Conservation (phyloP, 2,329 filamentous ascomycete species). For the Penicillium glabrum region DNA sequence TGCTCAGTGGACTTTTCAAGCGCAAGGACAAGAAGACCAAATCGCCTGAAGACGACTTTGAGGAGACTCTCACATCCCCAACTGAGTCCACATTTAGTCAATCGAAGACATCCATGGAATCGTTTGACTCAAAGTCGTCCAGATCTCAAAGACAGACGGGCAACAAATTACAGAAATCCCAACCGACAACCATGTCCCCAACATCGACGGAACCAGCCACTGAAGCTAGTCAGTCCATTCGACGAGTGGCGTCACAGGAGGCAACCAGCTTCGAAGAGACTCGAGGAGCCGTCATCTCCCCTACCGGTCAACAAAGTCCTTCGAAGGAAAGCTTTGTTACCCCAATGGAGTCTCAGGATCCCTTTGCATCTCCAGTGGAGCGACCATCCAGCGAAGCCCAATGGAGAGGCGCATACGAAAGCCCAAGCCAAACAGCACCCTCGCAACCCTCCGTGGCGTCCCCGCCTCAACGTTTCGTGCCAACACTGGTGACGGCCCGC, state of each 20-base stretch:
- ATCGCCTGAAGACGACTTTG: conserved; percentile 45
- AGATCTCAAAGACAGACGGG: conserved; percentile 58
- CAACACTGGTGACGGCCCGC: conserved; percentile 17
- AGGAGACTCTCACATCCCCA: conserved; percentile 60
- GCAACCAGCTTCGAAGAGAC: conserved; percentile 24
- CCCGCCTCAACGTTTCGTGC: conserved; percentile 30
- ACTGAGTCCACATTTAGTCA: conserved; percentile 54
- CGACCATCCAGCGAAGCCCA: conserved; percentile 22
- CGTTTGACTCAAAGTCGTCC: conserved; percentile 34
- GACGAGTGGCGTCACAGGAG: conserved; percentile 35
- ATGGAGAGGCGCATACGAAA: conserved; percentile 14
- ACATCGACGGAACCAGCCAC: conserved; percentile 19
- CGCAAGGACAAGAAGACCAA: conserved; percentile 63
- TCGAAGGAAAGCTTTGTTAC: conserved; percentile 25
- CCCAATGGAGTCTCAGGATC: conserved; percentile 14
- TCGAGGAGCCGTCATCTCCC: conserved; percentile 19
- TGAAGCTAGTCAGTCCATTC: conserved; percentile 33
- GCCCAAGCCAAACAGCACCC: conserved; percentile 21
- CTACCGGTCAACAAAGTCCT: conserved; percentile 21
- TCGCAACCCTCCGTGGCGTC: conserved; percentile 26
- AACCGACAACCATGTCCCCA: conserved; percentile 45
- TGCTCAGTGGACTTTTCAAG: conserved; percentile 70
- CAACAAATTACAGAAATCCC: conserved; percentile 68
- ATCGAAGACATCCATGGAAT: conserved; percentile 47
- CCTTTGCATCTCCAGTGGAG: conserved; percentile 24